Percentiles rank a stretch among this genome's conserved stretches.
These are phyloP conservation scores for Prunus dulcis DNA, from an alignment of 306 rosid genomes.

Conservation along the genomic window DNA sequence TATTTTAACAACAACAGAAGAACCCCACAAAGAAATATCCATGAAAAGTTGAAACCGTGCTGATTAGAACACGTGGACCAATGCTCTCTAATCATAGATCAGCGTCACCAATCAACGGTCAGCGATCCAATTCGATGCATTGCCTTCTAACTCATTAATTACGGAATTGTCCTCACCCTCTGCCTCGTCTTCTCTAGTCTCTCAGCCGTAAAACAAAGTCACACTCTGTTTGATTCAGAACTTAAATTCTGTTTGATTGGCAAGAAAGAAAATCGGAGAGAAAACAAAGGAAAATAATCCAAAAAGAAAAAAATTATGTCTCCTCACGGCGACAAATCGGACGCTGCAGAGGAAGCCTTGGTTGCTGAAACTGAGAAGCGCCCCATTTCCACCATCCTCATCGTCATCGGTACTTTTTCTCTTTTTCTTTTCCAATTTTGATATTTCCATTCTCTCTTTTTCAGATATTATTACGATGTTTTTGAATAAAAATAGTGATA, in stretches of 20 bases:
- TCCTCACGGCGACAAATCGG: slow-evolving; percentile 42
- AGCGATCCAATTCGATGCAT: background rate
- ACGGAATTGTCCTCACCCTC: background rate
- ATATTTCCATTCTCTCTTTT: background rate
- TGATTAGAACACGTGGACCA: background rate
- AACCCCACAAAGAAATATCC: background rate
- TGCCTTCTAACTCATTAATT: background rate
- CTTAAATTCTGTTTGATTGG: background rate
- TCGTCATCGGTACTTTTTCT: slow-evolving; percentile 54
- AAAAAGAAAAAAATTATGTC: slow-evolving; percentile 28
- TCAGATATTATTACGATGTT: background rate
- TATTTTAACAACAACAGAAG: background rate
- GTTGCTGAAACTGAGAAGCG: slow-evolving; percentile 34
- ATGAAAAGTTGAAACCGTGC: background rate
- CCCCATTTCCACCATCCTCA: slow-evolving; percentile 61
- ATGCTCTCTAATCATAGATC: background rate
- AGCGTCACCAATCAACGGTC: background rate
- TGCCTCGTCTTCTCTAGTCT: background rate
- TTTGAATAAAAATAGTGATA: background rate
- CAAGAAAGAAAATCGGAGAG: background rate
- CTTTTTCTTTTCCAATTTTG: background rate
- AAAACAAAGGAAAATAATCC: background rate
- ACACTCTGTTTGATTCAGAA: background rate
- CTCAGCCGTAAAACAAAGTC: slow-evolving; percentile 5
- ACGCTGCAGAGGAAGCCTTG: slow-evolving; percentile 37